Evolutionary conservation across 306 rosid species (phyloP).

Genomic region (Elaeagnus macrophylla): DNA sequence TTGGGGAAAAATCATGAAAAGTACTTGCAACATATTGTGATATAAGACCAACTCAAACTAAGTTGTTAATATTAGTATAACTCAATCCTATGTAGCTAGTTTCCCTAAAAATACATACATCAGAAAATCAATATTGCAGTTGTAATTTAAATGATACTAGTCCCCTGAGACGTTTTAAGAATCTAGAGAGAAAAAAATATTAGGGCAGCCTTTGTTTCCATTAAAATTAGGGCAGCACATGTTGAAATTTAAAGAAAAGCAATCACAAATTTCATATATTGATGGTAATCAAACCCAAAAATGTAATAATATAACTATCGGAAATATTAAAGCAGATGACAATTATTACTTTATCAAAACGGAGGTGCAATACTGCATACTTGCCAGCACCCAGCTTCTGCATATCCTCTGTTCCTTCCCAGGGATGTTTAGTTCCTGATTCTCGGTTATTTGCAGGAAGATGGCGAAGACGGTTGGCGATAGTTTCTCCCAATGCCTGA

Average conservation of each 20-base stretch:
- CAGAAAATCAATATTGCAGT: no score
- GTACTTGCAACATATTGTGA: no score
- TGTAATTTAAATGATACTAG: no score
- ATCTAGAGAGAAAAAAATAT: no score
- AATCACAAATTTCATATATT: not conserved
- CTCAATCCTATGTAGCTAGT: no score
- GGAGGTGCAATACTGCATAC: slow-evolving; percentile 82
- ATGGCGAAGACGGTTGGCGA: slow-evolving; percentile 65
- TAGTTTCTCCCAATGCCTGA: slow-evolving; percentile 62
- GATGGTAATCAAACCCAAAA: not conserved
- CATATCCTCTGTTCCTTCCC: slow-evolving; percentile 28
- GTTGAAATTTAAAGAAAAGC: not conserved
- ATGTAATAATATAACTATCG: not conserved
- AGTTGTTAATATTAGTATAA: no score
- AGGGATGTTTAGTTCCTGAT: slow-evolving; percentile 27
- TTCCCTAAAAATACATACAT: no score
- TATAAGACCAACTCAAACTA: no score
- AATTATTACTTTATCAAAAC: slow-evolving; percentile 76
- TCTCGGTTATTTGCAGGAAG: slow-evolving; percentile 31
- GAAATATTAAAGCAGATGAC: slow-evolving; percentile 5
- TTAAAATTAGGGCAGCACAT: no score
- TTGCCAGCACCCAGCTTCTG: slow-evolving; percentile 43
- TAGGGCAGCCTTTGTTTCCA: no score
- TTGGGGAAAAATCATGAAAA: no score
- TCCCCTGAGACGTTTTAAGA: no score